phyloP scores from a whole-genome alignment of 176 grass and related monocot genomes.

The Calamus simplicifolius region DNA sequence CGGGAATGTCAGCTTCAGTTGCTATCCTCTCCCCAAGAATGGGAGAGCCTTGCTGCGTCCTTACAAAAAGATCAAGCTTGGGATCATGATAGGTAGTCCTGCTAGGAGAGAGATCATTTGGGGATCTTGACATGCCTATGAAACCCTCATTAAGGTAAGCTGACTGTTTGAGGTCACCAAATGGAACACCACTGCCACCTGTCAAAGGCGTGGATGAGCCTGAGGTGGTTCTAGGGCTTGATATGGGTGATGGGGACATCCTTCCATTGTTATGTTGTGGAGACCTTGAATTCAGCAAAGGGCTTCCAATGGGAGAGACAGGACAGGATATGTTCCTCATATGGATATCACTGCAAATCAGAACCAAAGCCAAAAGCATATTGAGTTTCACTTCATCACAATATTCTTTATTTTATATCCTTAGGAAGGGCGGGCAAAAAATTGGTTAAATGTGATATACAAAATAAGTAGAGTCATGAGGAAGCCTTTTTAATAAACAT shows the following conservation, averaged over 20 bases:
- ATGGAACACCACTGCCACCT: conserved; percentile 70
- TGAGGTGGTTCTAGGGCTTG: conserved; percentile 81
- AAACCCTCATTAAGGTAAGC: conserved; percentile 57
- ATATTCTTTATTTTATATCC: too few species aligned
- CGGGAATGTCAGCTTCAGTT: conserved; percentile 58
- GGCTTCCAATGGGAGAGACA: conserved; percentile 89
- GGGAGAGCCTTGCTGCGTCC: conserved; percentile 39
- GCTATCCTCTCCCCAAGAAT: conserved; percentile 45
- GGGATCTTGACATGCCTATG: conserved; percentile 17
- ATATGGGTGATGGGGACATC: conserved; percentile 95
- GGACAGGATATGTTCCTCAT: conserved; percentile 89
- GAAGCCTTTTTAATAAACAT: too few species aligned
- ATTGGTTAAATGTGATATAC: too few species aligned
- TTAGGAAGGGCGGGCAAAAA: too few species aligned
- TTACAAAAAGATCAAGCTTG: conserved; percentile 34
- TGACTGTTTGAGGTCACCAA: conserved; percentile 44
- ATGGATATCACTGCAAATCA: conserved; percentile 56
- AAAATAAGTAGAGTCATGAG: too few species aligned
- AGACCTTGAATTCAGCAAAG: conserved; percentile 70
- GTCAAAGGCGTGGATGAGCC: conserved; percentile 85
- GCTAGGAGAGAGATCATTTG: conserved; percentile 9
- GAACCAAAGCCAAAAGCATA: conserved; percentile 10
- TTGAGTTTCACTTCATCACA: too few species aligned
- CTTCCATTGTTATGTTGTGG: conserved; percentile 65
- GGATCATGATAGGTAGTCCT: conserved; percentile 11